A percentile compares a stretch with the other conserved stretches of the same genome.
Conservation (phyloP, 106 monocot species). For the Hemerocallis citrina region DNA sequence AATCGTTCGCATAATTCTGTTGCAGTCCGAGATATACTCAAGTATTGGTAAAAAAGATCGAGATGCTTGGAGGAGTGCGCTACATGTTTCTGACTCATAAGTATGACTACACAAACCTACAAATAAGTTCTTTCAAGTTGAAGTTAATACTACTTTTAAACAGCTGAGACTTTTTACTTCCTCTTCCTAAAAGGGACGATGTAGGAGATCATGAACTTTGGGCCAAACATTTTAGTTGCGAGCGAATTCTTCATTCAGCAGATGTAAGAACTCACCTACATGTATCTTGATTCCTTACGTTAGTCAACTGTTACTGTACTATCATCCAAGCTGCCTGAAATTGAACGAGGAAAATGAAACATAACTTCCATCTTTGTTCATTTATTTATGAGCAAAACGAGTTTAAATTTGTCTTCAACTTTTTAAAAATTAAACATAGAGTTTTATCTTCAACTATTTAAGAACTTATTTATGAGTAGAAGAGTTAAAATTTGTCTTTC, state of each 20-base stretch:
- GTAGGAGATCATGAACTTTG: conserved; percentile 85
- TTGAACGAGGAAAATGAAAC: too few relatives aligned
- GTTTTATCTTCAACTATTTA: too few relatives aligned
- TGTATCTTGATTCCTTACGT: too few relatives aligned
- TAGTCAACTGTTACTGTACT: too few relatives aligned
- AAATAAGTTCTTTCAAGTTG: neutral
- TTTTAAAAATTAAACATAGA: too few relatives aligned
- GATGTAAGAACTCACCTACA: conserved; percentile 48
- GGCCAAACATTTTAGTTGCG: conserved; percentile 45
- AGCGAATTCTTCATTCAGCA: conserved; percentile 65
- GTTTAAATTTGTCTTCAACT: too few relatives aligned
- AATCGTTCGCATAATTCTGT: neutral
- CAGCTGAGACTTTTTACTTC: neutral
- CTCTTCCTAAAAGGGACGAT: conserved; percentile 61
- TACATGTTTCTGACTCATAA: conserved; percentile 87
- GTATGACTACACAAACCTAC: conserved; percentile 26
- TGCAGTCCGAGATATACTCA: conserved; percentile 65
- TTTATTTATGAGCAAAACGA: too few relatives aligned
- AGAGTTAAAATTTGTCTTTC: too few relatives aligned
- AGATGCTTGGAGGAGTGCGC: conserved; percentile 66
- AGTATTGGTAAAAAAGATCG: conserved; percentile 37
- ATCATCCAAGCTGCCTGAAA: too few relatives aligned
- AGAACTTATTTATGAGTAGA: too few relatives aligned
- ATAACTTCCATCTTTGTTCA: too few relatives aligned
- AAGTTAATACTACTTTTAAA: neutral